A percentile compares a stretch with the other conserved stretches of the same genome.
These are phyloP conservation scores for Mycena rosella DNA, from an alignment of 768 basidiomycete genomes.

Conservation along the genomic window DNA sequence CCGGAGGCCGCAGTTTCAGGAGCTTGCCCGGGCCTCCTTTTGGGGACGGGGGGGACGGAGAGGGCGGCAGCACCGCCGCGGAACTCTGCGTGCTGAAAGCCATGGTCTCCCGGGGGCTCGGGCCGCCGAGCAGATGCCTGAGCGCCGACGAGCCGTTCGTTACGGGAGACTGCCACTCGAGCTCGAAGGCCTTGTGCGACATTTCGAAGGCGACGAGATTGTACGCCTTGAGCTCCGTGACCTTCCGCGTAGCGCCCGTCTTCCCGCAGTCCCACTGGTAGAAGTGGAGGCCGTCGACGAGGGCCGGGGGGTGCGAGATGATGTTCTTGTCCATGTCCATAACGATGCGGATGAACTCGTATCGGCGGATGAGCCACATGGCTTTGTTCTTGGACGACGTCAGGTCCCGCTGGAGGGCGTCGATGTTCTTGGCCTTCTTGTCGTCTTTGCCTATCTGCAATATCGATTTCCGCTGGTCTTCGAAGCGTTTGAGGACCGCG, in stretches of 20 bases:
- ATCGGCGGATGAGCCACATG: constrained; percentile 22
- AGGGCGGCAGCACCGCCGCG: constrained; percentile 6
- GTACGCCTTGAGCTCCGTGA: constrained; percentile 25
- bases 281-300: constrained; percentile 7
- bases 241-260: constrained; percentile 27
- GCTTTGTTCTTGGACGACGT: constrained; percentile 22
- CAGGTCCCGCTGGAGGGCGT: constrained; percentile 29
- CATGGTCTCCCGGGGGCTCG: constrained; percentile 26
- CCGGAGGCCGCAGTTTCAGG: constrained; percentile 10
- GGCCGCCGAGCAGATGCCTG: constrained; percentile 9
- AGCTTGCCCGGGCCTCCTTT: constrained; percentile 15
- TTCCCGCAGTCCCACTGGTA: constrained; percentile 38
- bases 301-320: constrained; percentile 14
- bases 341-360: constrained; percentile 35
- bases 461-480: constrained; percentile 28
- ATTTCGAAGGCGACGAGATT: constrained; percentile 31
- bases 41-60: constrained; percentile 10
- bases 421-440: constrained; percentile 12
- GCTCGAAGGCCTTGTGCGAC: constrained; percentile 33
- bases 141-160: constrained; percentile 24
- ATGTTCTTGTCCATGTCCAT: constrained; percentile 26
- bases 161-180: constrained; percentile 36
- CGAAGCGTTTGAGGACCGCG: constrained; percentile 32
- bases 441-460: constrained; percentile 17
- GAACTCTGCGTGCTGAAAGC: constrained; percentile 25